phyloP scores from a whole-genome alignment of 768 basidiomycete genomes.

The Mycena olivaceomarginata region DNA sequence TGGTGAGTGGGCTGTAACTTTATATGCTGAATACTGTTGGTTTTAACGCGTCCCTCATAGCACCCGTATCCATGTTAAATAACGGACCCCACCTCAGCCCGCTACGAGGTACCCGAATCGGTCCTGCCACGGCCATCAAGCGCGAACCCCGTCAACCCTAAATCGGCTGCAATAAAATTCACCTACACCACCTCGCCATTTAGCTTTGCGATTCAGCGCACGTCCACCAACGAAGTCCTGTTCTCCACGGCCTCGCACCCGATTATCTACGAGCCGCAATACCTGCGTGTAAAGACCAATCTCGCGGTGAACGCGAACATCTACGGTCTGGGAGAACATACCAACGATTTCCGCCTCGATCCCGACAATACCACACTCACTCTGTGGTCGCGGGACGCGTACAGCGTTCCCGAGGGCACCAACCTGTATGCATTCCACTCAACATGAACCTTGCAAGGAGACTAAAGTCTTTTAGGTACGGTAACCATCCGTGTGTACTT shows the following conservation, averaged over 20 bases:
- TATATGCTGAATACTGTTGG: neutral
- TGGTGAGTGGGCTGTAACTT: constrained; percentile 54
- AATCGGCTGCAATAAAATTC: constrained; percentile 71
- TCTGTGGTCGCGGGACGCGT: constrained; percentile 82
- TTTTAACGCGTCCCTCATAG: constrained; percentile 51
- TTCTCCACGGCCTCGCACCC: constrained; percentile 78
- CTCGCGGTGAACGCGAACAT: constrained; percentile 79
- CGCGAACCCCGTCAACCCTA: constrained; percentile 50
- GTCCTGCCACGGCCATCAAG: constrained; percentile 74
- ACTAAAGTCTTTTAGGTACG: constrained; percentile 44
- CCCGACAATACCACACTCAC: constrained; percentile 68
- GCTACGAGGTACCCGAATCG: constrained; percentile 80
- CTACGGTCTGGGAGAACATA: constrained; percentile 88
- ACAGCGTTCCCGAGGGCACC: constrained; percentile 72
- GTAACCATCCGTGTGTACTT: constrained; percentile 85
- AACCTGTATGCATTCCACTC: constrained; percentile 70
- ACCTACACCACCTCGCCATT: constrained; percentile 77
- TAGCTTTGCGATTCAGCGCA: constrained; percentile 74
- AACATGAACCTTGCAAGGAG: neutral
- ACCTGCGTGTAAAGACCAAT: constrained; percentile 80
- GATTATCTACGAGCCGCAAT: constrained; percentile 86
- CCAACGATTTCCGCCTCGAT: constrained; percentile 77
- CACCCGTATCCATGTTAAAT: constrained; percentile 81
- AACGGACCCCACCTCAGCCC: constrained; percentile 66
- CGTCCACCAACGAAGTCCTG: constrained; percentile 69